Base-by-base conservation (phyloP, 495 filamentous ascomycete genomes). In the Monascus purpureus region DNA sequence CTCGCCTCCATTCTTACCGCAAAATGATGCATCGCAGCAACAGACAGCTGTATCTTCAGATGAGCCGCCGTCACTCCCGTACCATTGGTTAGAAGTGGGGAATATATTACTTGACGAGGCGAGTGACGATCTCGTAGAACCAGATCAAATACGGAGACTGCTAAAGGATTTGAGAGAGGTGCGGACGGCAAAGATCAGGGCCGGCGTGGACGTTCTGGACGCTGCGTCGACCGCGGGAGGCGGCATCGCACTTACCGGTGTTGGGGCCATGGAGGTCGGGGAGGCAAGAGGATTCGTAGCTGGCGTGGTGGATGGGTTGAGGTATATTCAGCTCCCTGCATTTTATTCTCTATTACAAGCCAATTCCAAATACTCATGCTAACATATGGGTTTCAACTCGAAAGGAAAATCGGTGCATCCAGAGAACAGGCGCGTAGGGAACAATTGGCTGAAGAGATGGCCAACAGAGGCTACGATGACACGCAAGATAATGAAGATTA, bases 51-150 rank as follows among this genome's bases (percentile, higher is more conserved):
- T 37, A 3, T 43, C 44, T 2, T 24, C 45, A 3, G 32, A 42
- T 2, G 52, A 57, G 18, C 38, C 46, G 8, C 73, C 77, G 9
- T 71, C 75, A 12, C 65, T 97, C 8, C 90, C 90, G 1, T 96
- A 87, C 45, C 87, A 94, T 55, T 97, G 86, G 85, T 67, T 93
- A 0, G 87, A 94, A 52, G 61, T 94, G 0, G 76, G 78, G 0
- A 83, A 90, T 49, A 71, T 88, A 49, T 62, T 97, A 23, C 68
- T 96, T 2, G 79, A 84, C 17, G 77, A 75, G 14, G 87, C 86
- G 15, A 68, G 70, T 6, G 88, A 97, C 53, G 88, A 96, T 49
- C 68, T 96, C 25, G 68, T 77, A 1, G 75, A 79, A 2, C 65
- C 80, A 6, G 80, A 84, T 39, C 67, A 72, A 41, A 77, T 92